A percentile compares a stretch with the other conserved stretches of the same genome.
Conservation (phyloP, 306 rosid genomes). For the Cucumis cinereus region DNA sequence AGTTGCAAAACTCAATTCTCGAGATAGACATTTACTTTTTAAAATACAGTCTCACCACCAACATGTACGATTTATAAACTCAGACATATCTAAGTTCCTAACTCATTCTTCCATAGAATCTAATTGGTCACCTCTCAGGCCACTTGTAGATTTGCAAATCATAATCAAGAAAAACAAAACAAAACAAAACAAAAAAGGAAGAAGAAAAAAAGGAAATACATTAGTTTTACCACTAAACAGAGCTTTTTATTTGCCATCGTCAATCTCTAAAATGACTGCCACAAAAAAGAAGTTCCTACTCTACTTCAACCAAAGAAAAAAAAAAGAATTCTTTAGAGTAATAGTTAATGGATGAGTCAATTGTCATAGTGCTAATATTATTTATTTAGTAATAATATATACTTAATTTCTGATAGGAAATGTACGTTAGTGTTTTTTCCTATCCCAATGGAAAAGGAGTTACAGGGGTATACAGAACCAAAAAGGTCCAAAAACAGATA, state of each 20-base stretch:
- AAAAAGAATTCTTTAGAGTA: not conserved
- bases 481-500: not conserved
- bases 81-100: not conserved
- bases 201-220: not conserved
- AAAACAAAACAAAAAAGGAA: too few species aligned
- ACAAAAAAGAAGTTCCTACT: not conserved
- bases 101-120: not conserved
- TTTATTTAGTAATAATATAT: not conserved
- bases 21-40: not conserved
- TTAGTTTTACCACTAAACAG: not conserved
- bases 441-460: not conserved
- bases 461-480: not conserved
- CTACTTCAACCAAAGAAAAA: not conserved
- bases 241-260: not conserved
- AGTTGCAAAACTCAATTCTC: not conserved
- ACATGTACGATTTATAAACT: not conserved
- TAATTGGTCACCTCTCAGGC: not conserved
- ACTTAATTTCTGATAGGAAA: not conserved
- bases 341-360: not conserved
- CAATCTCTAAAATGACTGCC: not conserved
- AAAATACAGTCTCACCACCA: not conserved
- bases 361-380: not conserved
- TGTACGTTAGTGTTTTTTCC: not conserved
- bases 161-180: not conserved
- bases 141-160: not conserved